Evolutionary conservation across 1,139 yeast genomes (phyloP).

Genomic region (Lodderomyces jiufengensis): DNA sequence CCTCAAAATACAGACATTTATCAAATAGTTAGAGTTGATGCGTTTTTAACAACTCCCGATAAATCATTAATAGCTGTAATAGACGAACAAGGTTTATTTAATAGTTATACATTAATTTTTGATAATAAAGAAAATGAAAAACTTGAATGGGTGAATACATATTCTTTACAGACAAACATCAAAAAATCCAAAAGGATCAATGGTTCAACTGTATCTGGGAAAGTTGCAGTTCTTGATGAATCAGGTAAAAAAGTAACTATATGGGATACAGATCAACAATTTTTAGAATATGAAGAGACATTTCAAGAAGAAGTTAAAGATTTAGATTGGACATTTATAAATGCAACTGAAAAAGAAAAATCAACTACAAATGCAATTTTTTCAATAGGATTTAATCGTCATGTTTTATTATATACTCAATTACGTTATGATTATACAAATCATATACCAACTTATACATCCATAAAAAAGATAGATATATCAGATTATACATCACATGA

Average conservation of each 20-base stretch:
- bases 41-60: constrained; percentile 29
- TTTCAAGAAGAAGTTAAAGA: constrained; percentile 40
- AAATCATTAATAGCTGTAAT: constrained; percentile 58
- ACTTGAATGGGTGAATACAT: constrained; percentile 50
- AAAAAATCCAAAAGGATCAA: constrained; percentile 50
- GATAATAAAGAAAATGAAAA: constrained; percentile 1
- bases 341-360: constrained; percentile 20
- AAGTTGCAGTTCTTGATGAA: constrained; percentile 66
- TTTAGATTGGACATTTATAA: constrained; percentile 79
- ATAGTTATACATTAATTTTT: constrained; percentile 29
- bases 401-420: constrained; percentile 71
- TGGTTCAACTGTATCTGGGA: constrained; percentile 67
- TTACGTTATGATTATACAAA: constrained; percentile 86
- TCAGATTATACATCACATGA: constrained; percentile 68
- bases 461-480: constrained; percentile 71
- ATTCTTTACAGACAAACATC: constrained; percentile 54
- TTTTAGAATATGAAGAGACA: constrained; percentile 60
- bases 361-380: constrained; percentile 62
- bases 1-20: constrained; percentile 33
- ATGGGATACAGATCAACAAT: constrained; percentile 72
- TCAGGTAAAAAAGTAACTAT: constrained; percentile 51
- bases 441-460: constrained; percentile 69
- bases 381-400: constrained; percentile 69
- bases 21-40: constrained; percentile 57
- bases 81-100: constrained; percentile 52